phyloP scores from a whole-genome alignment of 139 green algal species.

The Coccomyxa sp. region DNA sequence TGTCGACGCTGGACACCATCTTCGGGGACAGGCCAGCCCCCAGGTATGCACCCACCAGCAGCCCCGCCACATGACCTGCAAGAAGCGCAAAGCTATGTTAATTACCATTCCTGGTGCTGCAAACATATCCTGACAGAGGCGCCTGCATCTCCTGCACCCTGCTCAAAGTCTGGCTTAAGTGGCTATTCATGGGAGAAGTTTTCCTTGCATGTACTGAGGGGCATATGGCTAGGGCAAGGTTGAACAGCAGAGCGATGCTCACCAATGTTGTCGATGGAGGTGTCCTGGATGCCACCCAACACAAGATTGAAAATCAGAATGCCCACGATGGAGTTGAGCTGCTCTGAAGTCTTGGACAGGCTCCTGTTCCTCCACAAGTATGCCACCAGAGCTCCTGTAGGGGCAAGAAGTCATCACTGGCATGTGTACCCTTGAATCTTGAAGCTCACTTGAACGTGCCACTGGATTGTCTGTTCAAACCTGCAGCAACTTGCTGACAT shows the following conservation, averaged over 20 bases:
- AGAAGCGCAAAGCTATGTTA: neutral
- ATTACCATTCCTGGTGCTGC: neutral
- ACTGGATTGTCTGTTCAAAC: too few species aligned
- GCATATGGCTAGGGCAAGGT: neutral
- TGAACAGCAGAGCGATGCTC: neutral
- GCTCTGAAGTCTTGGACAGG: neutral
- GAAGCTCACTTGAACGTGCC: too few species aligned
- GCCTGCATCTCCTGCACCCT: neutral
- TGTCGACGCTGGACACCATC: neutral
- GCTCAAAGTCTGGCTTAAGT: neutral
- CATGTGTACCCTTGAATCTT: neutral
- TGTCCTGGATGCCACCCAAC: slow-evolving; percentile 6
- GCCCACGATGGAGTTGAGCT: slow-evolving; percentile 8
- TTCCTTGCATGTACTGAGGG: neutral
- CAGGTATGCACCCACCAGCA: slow-evolving; percentile 2
- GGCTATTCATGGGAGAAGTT: neutral
- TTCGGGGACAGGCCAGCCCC: slow-evolving; percentile 5
- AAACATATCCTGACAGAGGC: neutral
- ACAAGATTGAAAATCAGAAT: slow-evolving; percentile 7
- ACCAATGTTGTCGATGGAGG: slow-evolving; percentile 18
- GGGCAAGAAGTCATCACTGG: neutral
- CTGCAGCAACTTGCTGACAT: too few species aligned
- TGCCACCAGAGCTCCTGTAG: slow-evolving; percentile 12
- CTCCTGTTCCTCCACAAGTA: slow-evolving; percentile 15
- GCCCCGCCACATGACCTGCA: slow-evolving; percentile 9